These are phyloP conservation scores for Apiospora pterosperma DNA, from an alignment of 2,329 filamentous ascomycete genomes.

Conservation along the genomic window DNA sequence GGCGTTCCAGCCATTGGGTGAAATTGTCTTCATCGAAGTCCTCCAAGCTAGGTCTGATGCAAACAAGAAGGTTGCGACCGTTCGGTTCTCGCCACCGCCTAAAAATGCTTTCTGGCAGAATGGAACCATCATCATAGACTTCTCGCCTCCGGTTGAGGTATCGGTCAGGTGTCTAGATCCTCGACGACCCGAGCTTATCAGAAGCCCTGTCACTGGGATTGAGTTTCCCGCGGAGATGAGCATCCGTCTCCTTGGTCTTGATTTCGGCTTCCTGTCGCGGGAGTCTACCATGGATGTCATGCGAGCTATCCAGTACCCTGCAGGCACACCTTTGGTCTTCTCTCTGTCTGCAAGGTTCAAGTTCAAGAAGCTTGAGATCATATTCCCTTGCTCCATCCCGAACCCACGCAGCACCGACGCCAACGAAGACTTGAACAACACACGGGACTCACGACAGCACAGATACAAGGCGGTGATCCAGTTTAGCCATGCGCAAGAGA, in stretches of 20 bases:
- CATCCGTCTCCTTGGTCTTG: slow-evolving; percentile 43
- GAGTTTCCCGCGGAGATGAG: slow-evolving; percentile 33
- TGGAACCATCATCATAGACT: slow-evolving; percentile 15
- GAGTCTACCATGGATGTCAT: slow-evolving; percentile 57
- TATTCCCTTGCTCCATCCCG: slow-evolving; percentile 30
- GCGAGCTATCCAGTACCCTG: slow-evolving; percentile 35
- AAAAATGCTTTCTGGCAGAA: slow-evolving; percentile 47
- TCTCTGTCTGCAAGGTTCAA: slow-evolving; percentile 36
- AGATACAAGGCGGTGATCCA: slow-evolving; percentile 40
- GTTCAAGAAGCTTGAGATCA: slow-evolving; percentile 35
- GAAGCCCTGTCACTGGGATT: slow-evolving; percentile 27
- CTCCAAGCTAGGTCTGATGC: slow-evolving; percentile 39
- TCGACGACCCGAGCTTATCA: slow-evolving; percentile 11
- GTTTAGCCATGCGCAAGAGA: slow-evolving; percentile 38
- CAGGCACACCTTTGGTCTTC: slow-evolving; percentile 16
- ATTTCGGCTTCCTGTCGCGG: slow-evolving; percentile 59
- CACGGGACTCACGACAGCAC: slow-evolving; percentile 14
- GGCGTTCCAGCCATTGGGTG: slow-evolving; percentile 49
- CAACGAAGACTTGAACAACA: not conserved
- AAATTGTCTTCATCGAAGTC: slow-evolving; percentile 55
- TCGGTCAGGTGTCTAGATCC: not conserved
- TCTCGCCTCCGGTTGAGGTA: slow-evolving; percentile 13
- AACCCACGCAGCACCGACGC: slow-evolving; percentile 16
- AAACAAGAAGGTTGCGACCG: slow-evolving; percentile 36
- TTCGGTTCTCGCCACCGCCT: slow-evolving; percentile 59